Percentiles rank a stretch among this genome's conserved stretches.
These are phyloP conservation scores for Filosporella fistucella DNA, from an alignment of 495 filamentous ascomycete genomes.

Conservation along the genomic window DNA sequence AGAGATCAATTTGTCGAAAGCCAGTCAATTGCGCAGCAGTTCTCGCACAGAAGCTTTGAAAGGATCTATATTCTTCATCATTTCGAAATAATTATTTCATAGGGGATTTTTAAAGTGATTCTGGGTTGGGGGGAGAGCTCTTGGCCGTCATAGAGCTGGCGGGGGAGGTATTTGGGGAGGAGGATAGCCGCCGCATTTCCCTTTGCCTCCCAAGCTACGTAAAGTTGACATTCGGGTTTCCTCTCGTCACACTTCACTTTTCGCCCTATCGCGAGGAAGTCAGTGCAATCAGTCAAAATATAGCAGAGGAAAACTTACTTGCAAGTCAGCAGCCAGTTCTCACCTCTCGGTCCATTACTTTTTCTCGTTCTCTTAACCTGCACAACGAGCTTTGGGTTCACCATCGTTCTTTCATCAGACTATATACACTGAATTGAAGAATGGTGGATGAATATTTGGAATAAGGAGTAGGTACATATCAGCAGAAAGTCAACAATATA, in stretches of 20 bases:
- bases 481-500: no score
- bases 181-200: slow-evolving; percentile 11
- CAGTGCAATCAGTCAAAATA: no score
- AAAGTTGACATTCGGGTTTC: slow-evolving; percentile 23
- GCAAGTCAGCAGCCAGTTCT: no score
- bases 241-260: slow-evolving; percentile 24
- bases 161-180: not conserved
- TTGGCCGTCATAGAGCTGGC: not conserved
- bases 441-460: no score
- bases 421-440: no score
- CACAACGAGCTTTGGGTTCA: no score
- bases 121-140: not conserved
- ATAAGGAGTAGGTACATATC: no score
- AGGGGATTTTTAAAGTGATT: not conserved
- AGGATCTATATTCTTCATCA: slow-evolving; percentile 1
- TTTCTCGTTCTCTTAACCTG: no score
- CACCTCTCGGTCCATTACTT: no score
- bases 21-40: slow-evolving; percentile 2
- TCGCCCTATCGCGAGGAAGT: no score
- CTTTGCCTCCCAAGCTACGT: slow-evolving; percentile 20
- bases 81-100: not conserved
- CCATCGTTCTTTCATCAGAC: no score
- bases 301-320: no score
- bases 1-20: slow-evolving; percentile 6
- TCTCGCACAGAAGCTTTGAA: slow-evolving; percentile 6